Percentiles rank a stretch among this genome's conserved stretches.
phyloP scores from a whole-genome alignment of 2,329 filamentous ascomycete genomes.

The Elsinoe batatas region DNA sequence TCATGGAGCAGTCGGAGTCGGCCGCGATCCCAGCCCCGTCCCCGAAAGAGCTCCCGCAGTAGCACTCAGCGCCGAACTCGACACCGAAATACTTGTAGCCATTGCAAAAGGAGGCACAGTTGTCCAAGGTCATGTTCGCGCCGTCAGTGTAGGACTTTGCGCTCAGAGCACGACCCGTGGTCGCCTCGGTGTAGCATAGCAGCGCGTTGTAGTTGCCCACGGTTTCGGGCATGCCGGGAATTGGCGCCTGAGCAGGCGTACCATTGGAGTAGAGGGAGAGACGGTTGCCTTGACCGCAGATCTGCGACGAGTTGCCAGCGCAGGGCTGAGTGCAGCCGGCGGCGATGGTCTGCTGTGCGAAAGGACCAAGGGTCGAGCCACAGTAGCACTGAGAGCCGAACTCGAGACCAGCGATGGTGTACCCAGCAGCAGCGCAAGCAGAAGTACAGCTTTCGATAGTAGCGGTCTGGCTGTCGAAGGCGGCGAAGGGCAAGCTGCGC shows the following conservation, averaged over 20 bases:
- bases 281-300: constrained; percentile 25
- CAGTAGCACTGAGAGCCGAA: constrained; percentile 28
- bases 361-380: constrained; percentile 22
- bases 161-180: constrained; percentile 21
- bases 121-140: constrained; percentile 31
- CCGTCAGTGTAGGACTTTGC: constrained; percentile 20
- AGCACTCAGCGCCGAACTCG: constrained; percentile 30
- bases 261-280: constrained; percentile 26
- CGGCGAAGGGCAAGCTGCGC: constrained; percentile 19
- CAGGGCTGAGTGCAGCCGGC: constrained; percentile 24
- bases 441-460: constrained; percentile 26
- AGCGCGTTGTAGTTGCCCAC: constrained; percentile 21
- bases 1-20: constrained; percentile 22
- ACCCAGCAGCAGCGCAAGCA: constrained; percentile 24
- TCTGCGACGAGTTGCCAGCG: constrained; percentile 24
- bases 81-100: constrained; percentile 32
- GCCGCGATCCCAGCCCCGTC: constrained; percentile 15
- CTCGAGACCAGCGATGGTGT: constrained; percentile 29
- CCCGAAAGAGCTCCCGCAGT: constrained; percentile 22
- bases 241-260: constrained; percentile 16
- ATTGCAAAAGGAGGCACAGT: constrained; percentile 29
- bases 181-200: constrained; percentile 26
- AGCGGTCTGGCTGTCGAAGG: constrained; percentile 23
- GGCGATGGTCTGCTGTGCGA: constrained; percentile 22
- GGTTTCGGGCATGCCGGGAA: constrained; percentile 22